A percentile compares a stretch with the other conserved stretches of the same genome.
Conservation (phyloP, 1,284 basidiomycete genomes). For the Ceratobasidium sp. region DNA sequence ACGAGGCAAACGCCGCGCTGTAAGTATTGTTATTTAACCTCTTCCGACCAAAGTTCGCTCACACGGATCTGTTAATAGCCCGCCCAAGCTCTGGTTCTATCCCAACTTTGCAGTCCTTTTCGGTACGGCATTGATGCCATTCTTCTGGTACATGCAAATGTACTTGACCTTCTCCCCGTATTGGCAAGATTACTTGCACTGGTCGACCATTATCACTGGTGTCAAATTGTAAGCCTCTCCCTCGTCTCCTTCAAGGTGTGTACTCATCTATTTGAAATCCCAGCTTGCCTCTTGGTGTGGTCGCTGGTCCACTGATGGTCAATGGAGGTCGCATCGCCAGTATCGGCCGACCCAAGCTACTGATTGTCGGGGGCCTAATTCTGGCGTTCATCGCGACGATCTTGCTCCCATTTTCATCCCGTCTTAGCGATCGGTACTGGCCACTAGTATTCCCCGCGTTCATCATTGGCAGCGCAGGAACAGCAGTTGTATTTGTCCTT, state of each 20-base stretch:
- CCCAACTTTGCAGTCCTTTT: constrained; percentile 53
- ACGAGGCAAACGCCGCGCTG: constrained; percentile 52
- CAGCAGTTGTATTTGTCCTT: constrained; percentile 32
- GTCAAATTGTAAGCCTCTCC: constrained; percentile 33
- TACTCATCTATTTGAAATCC: neutral
- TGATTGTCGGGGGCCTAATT: constrained; percentile 54
- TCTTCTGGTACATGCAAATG: constrained; percentile 49
- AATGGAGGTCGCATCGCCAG: constrained; percentile 54
- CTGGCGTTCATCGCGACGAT: constrained; percentile 53
- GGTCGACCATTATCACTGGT: constrained; percentile 34
- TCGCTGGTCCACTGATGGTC: constrained; percentile 46
- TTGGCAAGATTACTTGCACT: constrained; percentile 36
- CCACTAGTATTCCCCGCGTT: constrained; percentile 58
- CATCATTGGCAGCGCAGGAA: constrained; percentile 34
- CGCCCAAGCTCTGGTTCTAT: constrained; percentile 53
- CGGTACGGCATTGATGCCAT: constrained; percentile 50
- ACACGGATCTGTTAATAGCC: constrained; percentile 46
- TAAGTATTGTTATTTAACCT: constrained; percentile 43
- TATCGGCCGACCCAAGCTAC: constrained; percentile 53
- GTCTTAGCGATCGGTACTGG: constrained; percentile 54
- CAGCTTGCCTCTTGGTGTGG: constrained; percentile 34
- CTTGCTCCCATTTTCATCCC: constrained; percentile 54
- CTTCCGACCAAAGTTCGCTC: neutral
- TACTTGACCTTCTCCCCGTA: constrained; percentile 34
- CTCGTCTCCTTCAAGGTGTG: neutral